Evolutionary conservation across 164 flowering plant species (phyloP).

Genomic region (Liriodendron chinense): DNA sequence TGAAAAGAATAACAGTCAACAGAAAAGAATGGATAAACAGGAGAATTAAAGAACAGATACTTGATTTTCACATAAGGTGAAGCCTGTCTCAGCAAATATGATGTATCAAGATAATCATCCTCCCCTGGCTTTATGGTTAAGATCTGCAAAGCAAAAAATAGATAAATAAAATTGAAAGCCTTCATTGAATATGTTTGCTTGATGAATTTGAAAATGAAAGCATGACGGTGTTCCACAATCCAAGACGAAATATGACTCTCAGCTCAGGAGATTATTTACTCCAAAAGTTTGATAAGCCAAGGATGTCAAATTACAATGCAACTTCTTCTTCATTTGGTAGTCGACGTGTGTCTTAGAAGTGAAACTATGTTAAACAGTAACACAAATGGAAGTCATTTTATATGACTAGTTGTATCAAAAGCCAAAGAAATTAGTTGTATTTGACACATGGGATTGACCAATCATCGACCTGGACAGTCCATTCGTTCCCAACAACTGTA

Average conservation of each 20-base stretch:
- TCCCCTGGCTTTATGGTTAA: constrained; percentile 75
- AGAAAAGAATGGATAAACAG: background rate
- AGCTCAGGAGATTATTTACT: background rate
- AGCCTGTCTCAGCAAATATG: constrained; percentile 76
- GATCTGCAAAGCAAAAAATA: constrained; percentile 45
- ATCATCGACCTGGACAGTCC: too few species aligned
- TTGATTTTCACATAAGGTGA: constrained; percentile 79
- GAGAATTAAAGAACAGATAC: constrained; percentile 27
- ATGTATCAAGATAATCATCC: constrained; percentile 74
- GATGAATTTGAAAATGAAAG: background rate
- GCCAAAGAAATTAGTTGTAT: too few species aligned
- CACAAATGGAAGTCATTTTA: too few species aligned
- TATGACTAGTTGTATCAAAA: too few species aligned
- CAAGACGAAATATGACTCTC: background rate
- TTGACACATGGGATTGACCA: too few species aligned
- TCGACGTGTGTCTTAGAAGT: too few species aligned
- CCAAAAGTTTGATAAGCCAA: background rate
- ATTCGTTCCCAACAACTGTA: too few species aligned
- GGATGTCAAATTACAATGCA: background rate
- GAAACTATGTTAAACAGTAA: too few species aligned
- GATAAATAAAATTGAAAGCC: background rate
- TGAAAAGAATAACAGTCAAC: background rate
- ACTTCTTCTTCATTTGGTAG: too few species aligned
- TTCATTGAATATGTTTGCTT: constrained; percentile 3
- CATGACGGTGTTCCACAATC: background rate